Evolutionary conservation across 179 eudicot species (phyloP), one percentile per base, ranked within the genome.

Genomic region (Amaranthus tricolor): DNA sequence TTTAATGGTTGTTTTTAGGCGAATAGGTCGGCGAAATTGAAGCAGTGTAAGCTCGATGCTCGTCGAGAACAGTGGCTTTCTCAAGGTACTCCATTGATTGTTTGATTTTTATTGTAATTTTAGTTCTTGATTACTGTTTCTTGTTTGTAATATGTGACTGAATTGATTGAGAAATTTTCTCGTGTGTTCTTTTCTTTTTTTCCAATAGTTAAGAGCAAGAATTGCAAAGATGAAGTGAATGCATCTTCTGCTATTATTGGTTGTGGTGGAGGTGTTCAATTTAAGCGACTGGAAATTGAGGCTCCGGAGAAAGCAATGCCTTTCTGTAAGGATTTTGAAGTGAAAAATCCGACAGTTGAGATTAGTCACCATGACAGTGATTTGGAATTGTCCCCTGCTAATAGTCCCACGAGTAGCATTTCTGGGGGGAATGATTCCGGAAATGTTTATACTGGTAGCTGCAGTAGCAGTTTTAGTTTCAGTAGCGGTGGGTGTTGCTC

Each of bases 31-130:
- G 96, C 96, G 20, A 90, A 90, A 80, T 74, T 94, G 91, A 92
- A 90, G 86, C 97, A 90, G 86, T 83, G 86, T 85, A 94, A 94
- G 91, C 93, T 87, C 31, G 96, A 94, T 83, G 97, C 89, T 75
- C 96, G 97, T 53, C 94, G 94, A 15, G 92, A 88, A 80, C 96
- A 94, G 88, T 94, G 91, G 92, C 92, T 94, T 62, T 88, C 96
- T n/a, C 94, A 86, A 87, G 96, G 98, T 94, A 74, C 71, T 77
- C 82, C 77, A 50, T 71, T 75, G 76, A 79, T 81, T 70, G 59
- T 11, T 71, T 2, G 21, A 68, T 21, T 49, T 40, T 47, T 15
- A 13, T 9, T 48, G 0, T 9, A 8, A 8, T 45, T 11, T 19
- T 66, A 20, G 43, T 49, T 66, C 4, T 66, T 9, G 21, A 49